Evolutionary conservation across 2,329 filamentous ascomycete species (phyloP), one percentile per base, ranked within the genome.

Genomic region (Drechslerella dactyloides): DNA sequence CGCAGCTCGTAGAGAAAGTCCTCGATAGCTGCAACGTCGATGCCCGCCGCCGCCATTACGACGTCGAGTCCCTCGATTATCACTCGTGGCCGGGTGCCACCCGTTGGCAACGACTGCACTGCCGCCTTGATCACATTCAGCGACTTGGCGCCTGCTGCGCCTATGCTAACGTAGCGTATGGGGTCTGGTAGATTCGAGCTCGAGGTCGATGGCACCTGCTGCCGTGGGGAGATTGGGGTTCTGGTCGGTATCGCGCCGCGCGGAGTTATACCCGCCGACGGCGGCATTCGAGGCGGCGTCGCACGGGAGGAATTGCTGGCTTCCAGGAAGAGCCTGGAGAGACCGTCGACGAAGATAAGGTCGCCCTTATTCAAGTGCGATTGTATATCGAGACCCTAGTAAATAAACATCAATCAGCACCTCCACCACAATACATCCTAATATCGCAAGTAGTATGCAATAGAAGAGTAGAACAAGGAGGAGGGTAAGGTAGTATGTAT

Each of bases 331-430:
- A 90, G 77, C 24, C 82, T 82, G 19, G 83, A 85, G 66, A 94
- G 81, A 19, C 90, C 90, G 79, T 96, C 91, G 33, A 96, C 83
- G 75, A 91, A 93, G 48, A 82, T 81, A 76, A 96, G 89, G 57
- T 83, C 84, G 33, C 84, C 84, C 72, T 85, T 84, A 37, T 82
- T 82, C 59, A 81, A 79, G 2, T 88, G 79, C 4, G 83, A 83
- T 17, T 88, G 85, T 56, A 94, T 81, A 79, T 96, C 90, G 54
- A 94, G 77, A 1, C 90, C 90, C 85, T 89, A 56, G 2, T 15
- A 13, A 46, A 64, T 21, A 60, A 15, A 2, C 6, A 50, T 61
- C n/a, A 4, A 52, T 17, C 44, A 56, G 17, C 6, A 3, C 48
- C 17, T 35, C 13, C n/a, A n/a, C n/a, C n/a, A n/a, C n/a, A n/a